phyloP scores from a whole-genome alignment of 345 rosid genomes.

The Nasturtium officinale region DNA sequence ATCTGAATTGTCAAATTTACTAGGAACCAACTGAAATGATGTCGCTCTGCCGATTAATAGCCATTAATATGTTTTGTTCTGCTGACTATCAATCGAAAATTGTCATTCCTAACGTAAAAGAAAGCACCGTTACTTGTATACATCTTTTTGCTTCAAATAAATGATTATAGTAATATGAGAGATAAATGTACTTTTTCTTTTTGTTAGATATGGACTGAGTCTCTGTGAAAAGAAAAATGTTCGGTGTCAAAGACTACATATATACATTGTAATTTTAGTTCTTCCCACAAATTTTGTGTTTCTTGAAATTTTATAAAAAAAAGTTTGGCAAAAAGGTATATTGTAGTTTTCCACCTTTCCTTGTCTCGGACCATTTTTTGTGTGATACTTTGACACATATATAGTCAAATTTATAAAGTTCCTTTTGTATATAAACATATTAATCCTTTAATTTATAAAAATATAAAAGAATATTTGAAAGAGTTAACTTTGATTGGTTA shows the following conservation, averaged over 20 bases:
- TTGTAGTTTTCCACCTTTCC: not conserved
- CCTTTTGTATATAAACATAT: not conserved
- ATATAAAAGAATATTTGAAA: not conserved
- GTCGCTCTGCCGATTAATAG: not conserved
- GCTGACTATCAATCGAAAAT: conserved; percentile 2
- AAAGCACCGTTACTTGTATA: not conserved
- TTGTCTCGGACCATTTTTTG: not conserved
- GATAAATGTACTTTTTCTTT: not conserved
- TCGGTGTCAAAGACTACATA: not conserved
- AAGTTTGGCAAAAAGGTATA: not conserved
- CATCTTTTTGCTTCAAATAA: not conserved
- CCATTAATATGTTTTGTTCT: conserved; percentile 2
- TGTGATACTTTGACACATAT: not conserved
- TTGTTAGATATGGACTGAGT: not conserved
- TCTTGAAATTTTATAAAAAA: not conserved
- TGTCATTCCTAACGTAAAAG: conserved; percentile 11
- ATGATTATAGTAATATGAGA: not conserved
- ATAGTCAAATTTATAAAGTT: not conserved
- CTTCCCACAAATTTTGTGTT: not conserved
- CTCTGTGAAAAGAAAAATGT: not conserved
- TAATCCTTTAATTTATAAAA: not conserved
- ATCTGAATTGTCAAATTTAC: not conserved
- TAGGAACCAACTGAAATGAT: not conserved
- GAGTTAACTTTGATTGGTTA: not conserved
- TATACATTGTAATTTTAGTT: not conserved